Evolutionary conservation across 768 basidiomycete species (phyloP).

Genomic region (Tylopilus rubrobrunneus): DNA sequence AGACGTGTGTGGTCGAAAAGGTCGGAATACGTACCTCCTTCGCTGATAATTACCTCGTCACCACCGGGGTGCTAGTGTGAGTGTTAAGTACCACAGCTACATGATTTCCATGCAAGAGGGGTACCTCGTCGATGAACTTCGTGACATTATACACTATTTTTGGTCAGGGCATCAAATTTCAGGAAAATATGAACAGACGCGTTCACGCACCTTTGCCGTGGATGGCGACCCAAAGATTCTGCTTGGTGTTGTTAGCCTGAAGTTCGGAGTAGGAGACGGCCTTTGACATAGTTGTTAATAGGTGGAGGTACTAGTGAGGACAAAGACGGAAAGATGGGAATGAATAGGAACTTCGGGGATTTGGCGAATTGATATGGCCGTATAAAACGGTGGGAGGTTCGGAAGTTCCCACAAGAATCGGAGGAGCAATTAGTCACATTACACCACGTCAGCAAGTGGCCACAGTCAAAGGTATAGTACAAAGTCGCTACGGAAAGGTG

Average conservation of each 20-base stretch:
- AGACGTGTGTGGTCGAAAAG: not conserved
- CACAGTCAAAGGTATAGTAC: not conserved
- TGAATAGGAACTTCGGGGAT: not conserved
- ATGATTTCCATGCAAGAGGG: conserved; percentile 12
- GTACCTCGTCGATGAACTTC: conserved; percentile 92
- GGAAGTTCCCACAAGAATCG: conserved; percentile 28
- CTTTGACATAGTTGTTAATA: conserved; percentile 40
- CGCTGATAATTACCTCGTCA: conserved; percentile 94
- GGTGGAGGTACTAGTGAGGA: conserved; percentile 11
- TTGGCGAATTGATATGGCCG: conserved; percentile 1
- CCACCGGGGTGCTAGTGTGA: conserved; percentile 84
- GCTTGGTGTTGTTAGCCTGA: conserved; percentile 69
- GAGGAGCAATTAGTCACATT: not conserved
- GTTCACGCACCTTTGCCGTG: conserved; percentile 69
- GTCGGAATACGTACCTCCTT: conserved; percentile 65
- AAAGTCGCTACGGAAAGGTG: conserved; percentile 20
- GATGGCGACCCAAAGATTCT: conserved; percentile 77
- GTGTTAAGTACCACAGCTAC: conserved; percentile 4
- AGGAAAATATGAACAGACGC: not conserved
- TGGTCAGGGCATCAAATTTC: conserved; percentile 2
- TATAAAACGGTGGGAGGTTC: conserved; percentile 18
- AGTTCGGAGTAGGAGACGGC: conserved; percentile 71
- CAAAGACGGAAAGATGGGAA: conserved; percentile 1
- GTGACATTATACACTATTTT: conserved; percentile 85
- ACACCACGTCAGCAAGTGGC: not conserved